A percentile compares a stretch with the other conserved stretches of the same genome.
Evolutionary conservation across 345 rosid genomes (phyloP).

Genomic region (Citrus cavaleriei): DNA sequence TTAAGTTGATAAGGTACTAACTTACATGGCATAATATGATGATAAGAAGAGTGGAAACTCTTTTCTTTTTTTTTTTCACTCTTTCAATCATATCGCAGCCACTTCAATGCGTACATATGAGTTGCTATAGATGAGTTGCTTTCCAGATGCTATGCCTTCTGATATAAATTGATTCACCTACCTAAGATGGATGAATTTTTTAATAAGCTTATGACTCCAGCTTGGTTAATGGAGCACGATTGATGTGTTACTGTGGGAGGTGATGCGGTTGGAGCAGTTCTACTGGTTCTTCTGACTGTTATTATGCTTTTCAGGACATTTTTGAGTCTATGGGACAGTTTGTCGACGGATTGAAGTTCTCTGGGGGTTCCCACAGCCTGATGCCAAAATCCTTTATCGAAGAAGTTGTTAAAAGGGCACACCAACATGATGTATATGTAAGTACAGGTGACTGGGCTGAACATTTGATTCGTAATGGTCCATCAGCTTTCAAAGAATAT

Average conservation of each 20-base stretch:
- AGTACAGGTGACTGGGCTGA: conserved; percentile 96
- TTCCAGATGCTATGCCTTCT: no score
- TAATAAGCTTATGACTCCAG: background rate
- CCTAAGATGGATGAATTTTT: background rate
- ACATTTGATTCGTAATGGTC: conserved; percentile 64
- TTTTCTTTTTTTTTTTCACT: no score
- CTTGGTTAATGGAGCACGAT: background rate
- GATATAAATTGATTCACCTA: background rate
- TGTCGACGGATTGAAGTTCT: conserved; percentile 85
- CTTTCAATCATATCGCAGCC: no score
- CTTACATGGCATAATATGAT: no score
- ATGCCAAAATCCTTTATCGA: conserved; percentile 69
- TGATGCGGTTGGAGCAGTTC: background rate
- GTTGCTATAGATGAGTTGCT: no score
- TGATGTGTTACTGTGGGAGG: background rate
- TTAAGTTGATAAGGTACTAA: background rate
- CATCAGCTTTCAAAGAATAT: conserved; percentile 72
- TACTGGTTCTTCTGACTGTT: background rate
- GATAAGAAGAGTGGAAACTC: no score
- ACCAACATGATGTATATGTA: conserved; percentile 75
- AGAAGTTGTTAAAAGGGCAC: conserved; percentile 68
- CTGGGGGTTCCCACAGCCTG: conserved; percentile 80
- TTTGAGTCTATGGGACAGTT: conserved; percentile 83
- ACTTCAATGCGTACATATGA: no score
- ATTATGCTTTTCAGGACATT: conserved; percentile 49